Evolutionary conservation across 1,139 yeast species (phyloP), one percentile per base, ranked within the genome.

Genomic region (Petasospora fabianii): DNA sequence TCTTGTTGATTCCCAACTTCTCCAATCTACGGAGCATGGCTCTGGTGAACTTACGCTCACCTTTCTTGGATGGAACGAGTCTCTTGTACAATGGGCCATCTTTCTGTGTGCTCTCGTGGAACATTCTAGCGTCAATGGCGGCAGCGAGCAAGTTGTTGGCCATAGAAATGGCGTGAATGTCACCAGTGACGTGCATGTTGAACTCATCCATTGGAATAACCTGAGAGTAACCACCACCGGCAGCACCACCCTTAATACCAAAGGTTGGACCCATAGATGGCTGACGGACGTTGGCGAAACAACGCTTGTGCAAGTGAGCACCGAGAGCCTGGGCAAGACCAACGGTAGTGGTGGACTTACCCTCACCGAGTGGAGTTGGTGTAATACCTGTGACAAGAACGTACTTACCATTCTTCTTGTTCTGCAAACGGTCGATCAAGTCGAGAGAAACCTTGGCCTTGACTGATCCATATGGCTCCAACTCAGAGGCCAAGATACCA

Each of bases 241-340:
- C 92, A 46, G 94, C 94, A 61, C 92, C 92, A 58, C 94, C 94
- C 62, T 84, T 84, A 42, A 83, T 85, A 61, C 94, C 94, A 55
- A 84, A 83, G 9, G 92, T 84, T 39, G 94, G 94, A 17, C 94
- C 94, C 90, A 83, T 82, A n/a, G 88, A 80, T 12, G 94, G 92
- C 59, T 84, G 94, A 63, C 94, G 75, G 34, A 84, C 88, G 54
- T 83, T 83, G 38, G 92, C 94, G 60, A 84, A 72, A 13, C 86
- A 73, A 44, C 83, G 80, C 49, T 70, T 71, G 33, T 75, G 73
- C 57, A 83, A 68, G 55, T 82, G 90, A 11, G 90, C 88, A 39
- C 88, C 84, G 43, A 84, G 65, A 4, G 92, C 88, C 63, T 84
- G 92, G 14, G 83, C 85, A 51, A 83, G 68, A 33, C 90, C 90